Evolutionary conservation across 208 protist genomes (phyloP), one percentile per base, ranked within the genome.

Genomic region (Acanthamoeba healyi): DNA sequence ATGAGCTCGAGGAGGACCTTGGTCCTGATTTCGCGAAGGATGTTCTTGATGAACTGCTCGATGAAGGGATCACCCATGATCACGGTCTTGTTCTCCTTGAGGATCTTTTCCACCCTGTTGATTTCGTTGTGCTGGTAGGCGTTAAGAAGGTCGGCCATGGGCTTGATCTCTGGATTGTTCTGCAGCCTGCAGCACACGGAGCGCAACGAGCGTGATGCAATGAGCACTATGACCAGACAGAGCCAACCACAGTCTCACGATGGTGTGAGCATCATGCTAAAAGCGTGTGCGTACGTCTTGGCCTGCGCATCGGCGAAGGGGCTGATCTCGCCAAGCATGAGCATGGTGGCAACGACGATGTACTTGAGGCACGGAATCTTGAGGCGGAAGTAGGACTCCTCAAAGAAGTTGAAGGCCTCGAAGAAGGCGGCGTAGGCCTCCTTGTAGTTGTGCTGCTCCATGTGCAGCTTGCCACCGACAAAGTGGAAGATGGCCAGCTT

Each of bases 341-440:
- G 92, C 98, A 99, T 99, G 87, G 95, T 98, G 6, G 98, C 97
- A 32, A 99, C 92, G 24, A 99, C 97, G 15, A 99, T 96, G 91
- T 98, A 99, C 94, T 99, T 99, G 32, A 99, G 96, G 92, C 98
- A 99, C 74, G 95, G 94, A 36, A 99, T 97, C 34, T 97, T 95
- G 38, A 96, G 95, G 32, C 94, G 77, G 44, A 97, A 97, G 72
- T 98, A 98, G 54, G 96, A 96, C 92, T 99, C 98, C 92, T 99
- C 98, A 95, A 98, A 99, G 95, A 97, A 97, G 95, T 98, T 98
- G 91, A 98, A 98, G 19, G 97, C 97, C 94, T 98, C 98, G 67
- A 99, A 98, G 92, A 99, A 99, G 92, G 98, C 97, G 10, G 96
- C 94, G 94, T 99, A 96, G 32, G 99, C 99, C 10, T 97, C 96